Conservation (phyloP, 1,284 basidiomycete genomes). For the Malassezia globosa region DNA sequence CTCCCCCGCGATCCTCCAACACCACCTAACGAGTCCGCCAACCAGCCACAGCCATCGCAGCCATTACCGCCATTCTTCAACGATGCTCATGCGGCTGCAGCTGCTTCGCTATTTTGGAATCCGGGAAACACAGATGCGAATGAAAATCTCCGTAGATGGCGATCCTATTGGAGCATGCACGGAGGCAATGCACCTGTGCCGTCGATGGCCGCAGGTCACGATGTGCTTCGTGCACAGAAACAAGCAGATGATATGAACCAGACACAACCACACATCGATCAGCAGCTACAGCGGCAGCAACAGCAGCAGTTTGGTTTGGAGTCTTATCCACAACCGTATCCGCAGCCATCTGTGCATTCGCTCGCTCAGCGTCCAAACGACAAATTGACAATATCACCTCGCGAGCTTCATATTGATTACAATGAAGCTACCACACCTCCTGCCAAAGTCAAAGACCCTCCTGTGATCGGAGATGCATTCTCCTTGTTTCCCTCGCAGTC, state of each 20-base stretch:
- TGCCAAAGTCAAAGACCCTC: conserved; percentile 1
- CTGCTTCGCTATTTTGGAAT: conserved; percentile 3
- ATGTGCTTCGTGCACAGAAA: conserved; percentile 4
- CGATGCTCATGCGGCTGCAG: not conserved
- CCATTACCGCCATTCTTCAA: not conserved
- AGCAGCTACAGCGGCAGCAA: too few relatives aligned
- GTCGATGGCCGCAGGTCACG: not conserved
- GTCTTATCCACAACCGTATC: too few relatives aligned
- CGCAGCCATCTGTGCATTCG: too few relatives aligned
- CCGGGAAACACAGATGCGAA: not conserved
- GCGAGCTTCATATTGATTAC: conserved; percentile 9
- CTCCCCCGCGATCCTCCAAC: not conserved
- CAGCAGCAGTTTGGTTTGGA: too few relatives aligned
- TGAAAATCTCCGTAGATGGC: conserved; percentile 1
- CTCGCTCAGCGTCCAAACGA: too few relatives aligned
- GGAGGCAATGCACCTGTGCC: not conserved
- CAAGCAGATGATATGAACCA: not conserved
- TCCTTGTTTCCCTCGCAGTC: not conserved
- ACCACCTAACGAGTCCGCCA: not conserved
- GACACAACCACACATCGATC: not conserved
- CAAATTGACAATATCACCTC: conserved; percentile 12
- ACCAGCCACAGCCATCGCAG: not conserved
- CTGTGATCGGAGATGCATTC: not conserved
- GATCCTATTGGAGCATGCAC: conserved; percentile 4
- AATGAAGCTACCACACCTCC: conserved; percentile 4